Base-by-base conservation (phyloP, 176 grass and related monocot species). In the Ananas comosus region DNA sequence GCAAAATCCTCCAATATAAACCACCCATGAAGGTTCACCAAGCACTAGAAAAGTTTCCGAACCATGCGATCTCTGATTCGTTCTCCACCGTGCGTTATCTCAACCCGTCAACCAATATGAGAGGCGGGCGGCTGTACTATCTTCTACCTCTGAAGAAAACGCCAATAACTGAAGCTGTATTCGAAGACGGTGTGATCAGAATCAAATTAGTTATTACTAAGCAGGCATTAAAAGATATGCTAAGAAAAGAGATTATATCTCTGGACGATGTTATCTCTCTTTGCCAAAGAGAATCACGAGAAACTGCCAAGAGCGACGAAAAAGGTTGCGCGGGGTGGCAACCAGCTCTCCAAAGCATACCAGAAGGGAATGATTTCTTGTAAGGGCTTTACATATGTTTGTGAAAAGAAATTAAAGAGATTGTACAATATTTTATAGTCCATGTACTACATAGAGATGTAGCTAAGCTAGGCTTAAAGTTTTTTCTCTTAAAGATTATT, bases 161-260 rank as follows among this genome's bases (percentile, higher is more conserved):
- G 33, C 33, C 33, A 42, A 27, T 27, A 27, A 33, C 29, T 4
- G 33, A 79, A 49, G 68, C 19, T 12, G 53, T 12, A 22, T 56
- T 12, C 22, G 70, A 56, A 70, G 64, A 10, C 24, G 82, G 69
- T 58, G 64, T 63, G 6, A 59, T 80, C 65, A 74, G 77, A 66
- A 76, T 85, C 51, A 80, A 76, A 65, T 50, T 85, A 73, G 61
- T 85, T 25, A 49, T 85, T 0, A 85, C 54, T 9, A 85, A 72
- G 53, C 67, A 85, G 48, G 65, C 76, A 61, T 47, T 85, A 18
- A 80, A 76, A 63, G 63, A 80, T 13, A 76, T 85, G 11, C 50
- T 85, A 11, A 57, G 11, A 12, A 73, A 85, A 61, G 67, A 74
- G 59, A 27, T 70, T 21, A 50, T 67, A 13, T 71, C 77, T 57